A percentile compares a stretch with the other conserved stretches of the same genome.
phyloP scores from a whole-genome alignment of 495 filamentous ascomycete species.

The Aspergillus sparsus region DNA sequence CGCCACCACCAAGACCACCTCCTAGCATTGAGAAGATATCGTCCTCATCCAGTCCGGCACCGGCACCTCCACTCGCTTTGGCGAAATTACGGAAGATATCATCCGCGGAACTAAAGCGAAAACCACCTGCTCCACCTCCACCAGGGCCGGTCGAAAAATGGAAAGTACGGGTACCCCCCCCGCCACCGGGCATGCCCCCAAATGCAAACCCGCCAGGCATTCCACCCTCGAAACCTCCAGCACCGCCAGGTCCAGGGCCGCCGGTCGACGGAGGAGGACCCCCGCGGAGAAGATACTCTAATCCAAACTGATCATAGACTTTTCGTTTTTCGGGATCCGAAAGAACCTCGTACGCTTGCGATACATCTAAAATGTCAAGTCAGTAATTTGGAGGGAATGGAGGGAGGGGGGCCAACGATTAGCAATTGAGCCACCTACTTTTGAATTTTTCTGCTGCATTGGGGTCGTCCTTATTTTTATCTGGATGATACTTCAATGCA shows the following conservation, averaged over 20 bases:
- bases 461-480: slow-evolving; percentile 95
- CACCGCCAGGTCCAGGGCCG: slow-evolving; percentile 38
- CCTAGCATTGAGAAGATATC: slow-evolving; percentile 53
- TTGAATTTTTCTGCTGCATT: slow-evolving; percentile 86
- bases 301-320: slow-evolving; percentile 90
- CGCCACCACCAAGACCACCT: slow-evolving; percentile 45
- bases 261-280: slow-evolving; percentile 67
- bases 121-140: slow-evolving; percentile 58
- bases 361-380: slow-evolving; percentile 60
- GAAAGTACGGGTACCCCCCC: slow-evolving; percentile 66
- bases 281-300: slow-evolving; percentile 88
- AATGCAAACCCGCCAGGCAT: slow-evolving; percentile 60
- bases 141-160: slow-evolving; percentile 68
- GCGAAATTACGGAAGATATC: slow-evolving; percentile 85
- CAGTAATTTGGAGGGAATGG: slow-evolving; percentile 16
- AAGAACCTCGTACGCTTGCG: slow-evolving; percentile 96
- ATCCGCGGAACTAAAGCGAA: slow-evolving; percentile 79
- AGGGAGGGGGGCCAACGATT: neutral
- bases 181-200: slow-evolving; percentile 56
- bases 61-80: slow-evolving; percentile 46
- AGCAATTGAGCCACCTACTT: slow-evolving; percentile 37
- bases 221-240: slow-evolving; percentile 51
- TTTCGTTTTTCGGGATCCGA: slow-evolving; percentile 97
- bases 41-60: slow-evolving; percentile 57
- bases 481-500: slow-evolving; percentile 90